Conservation (phyloP, 768 basidiomycete species). For the Leucocoprinus sp. region DNA sequence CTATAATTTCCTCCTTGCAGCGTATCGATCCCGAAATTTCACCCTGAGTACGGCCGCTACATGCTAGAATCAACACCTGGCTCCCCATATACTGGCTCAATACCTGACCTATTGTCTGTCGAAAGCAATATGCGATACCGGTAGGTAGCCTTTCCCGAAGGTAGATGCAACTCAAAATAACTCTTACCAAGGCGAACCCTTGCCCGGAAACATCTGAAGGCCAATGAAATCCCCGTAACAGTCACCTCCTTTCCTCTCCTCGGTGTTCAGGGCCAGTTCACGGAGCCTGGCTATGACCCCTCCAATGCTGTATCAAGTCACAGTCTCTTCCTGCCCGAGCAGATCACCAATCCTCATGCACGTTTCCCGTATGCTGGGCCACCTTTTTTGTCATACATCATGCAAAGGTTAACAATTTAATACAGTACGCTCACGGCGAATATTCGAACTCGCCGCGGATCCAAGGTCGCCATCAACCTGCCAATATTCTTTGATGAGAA, state of each 20-base stretch:
- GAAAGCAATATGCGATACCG: slow-evolving; percentile 94
- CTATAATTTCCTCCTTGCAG: slow-evolving; percentile 27
- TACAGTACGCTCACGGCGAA: slow-evolving; percentile 93
- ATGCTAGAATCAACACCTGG: slow-evolving; percentile 99
- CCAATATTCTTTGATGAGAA: slow-evolving; percentile 85
- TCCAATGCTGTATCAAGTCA: slow-evolving; percentile 76
- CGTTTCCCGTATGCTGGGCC: slow-evolving; percentile 85
- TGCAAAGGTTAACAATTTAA: slow-evolving; percentile 10
- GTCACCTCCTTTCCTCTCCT: slow-evolving; percentile 93
- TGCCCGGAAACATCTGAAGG: slow-evolving; percentile 72
- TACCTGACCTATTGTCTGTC: slow-evolving; percentile 80
- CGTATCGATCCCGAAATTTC: slow-evolving; percentile 78
- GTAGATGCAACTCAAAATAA: neutral
- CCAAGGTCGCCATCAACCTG: slow-evolving; percentile 92
- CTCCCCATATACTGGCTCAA: slow-evolving; percentile 83
- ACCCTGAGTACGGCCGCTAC: slow-evolving; percentile 97
- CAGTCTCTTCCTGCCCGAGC: slow-evolving; percentile 89
- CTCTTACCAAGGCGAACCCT: slow-evolving; percentile 58
- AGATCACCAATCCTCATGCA: slow-evolving; percentile 95
- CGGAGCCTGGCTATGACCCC: slow-evolving; percentile 82
- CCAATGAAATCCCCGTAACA: slow-evolving; percentile 85
- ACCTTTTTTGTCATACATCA: slow-evolving; percentile 9
- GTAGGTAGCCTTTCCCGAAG: slow-evolving; percentile 27
- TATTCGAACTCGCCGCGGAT: slow-evolving; percentile 82
- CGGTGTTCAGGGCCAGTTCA: slow-evolving; percentile 83